Evolutionary conservation across 1,284 basidiomycete species (phyloP), one percentile per base, ranked within the genome.

Genomic region (Ceratobasidium sp.): DNA sequence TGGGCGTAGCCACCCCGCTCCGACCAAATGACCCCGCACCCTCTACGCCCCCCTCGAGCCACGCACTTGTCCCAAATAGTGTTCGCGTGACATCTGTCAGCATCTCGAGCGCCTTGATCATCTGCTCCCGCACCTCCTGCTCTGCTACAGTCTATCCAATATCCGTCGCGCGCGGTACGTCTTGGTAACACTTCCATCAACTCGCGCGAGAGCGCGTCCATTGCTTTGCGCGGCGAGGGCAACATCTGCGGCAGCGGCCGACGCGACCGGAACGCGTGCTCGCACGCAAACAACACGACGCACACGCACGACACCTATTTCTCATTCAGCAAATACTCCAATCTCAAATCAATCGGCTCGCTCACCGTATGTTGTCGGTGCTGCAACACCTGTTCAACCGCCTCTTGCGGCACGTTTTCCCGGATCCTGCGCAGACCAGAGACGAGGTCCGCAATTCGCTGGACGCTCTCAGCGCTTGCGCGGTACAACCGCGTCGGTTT

Each of bases 181-280:
- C 54, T n/a, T 62, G n/a, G 70, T 44, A 73, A 18, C 30, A 46
- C 57, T 16, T 85, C 83, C 62, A 85, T 84, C n/a, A 88, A 83
- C 52, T 85, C 83, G 1, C 79, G 80, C 68, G 86, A 83, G 1
- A 89, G 83, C 4, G 81, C 81, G 10, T 81, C 79, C 23, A 87
- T 82, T 27, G 88, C 87, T 77, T 86, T 84, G 10, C 86, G 83
- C 4, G 86, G 83, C 1, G 88, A 89, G 1, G 88, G 88, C 4
- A 89, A 83, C 79, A 88, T 89, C 80, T 89, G 88, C 0, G 88
- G 88, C 3, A 89, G 84, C 3, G 87, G 85, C 77, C 88, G 87
- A 48, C 87, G 85, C 4, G 86, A 86, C 7, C 85, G 83, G 81
- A 89, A 89, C 3, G 87, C 88, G 64, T 88, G 86, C 78, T 89